Evolutionary conservation across 805 yeast species (phyloP), one percentile per base, ranked within the genome.

Genomic region (Metahyphopichia silvanorum): DNA sequence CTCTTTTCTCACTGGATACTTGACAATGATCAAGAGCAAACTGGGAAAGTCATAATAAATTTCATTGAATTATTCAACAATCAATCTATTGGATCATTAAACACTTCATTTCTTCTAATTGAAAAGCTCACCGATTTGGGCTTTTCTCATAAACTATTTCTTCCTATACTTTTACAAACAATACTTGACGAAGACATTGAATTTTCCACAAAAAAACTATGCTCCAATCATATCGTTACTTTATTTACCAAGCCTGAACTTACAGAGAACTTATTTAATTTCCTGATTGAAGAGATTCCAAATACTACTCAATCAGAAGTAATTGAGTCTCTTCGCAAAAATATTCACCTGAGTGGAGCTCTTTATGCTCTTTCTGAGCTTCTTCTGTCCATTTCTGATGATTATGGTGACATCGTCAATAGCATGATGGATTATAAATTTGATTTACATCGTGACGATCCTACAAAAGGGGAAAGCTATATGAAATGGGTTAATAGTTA

Each of bases 21-120:
- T 11, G 31, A 43, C 4, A 37, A 28, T 31, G 31, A 21, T 32
- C 14, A 31, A 14, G 38, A 27, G 3, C 25, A 27, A 1, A 32
- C 57, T 11, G 64, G 72, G 7, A 45, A 49, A 6, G 60, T 63
- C 37, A 65, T 71, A 12, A 61, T 82, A 23, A 51, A 53, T 11
- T 49, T 86, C 2, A 71, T 87, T 22, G 86, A 86, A 38, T 38
- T 66, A 1, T 66, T 87, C 30, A 82, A 79, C 60, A 68, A 35
- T 39, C 71, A 31, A 33, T 55, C 27, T 34, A 61, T 38, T 54
- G 53, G 31, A 35, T 46, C 43, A 29, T 42, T 38, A 27, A 30
- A 28, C 19, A 38, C 21, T 27, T 46, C 62, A 6, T 39, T 42
- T 32, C 19, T 29, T 6, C 24, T 55, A 14, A 29, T 47, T 16